Conservation (phyloP, 306 rosid genomes). For the Prunus kanzakura region DNA sequence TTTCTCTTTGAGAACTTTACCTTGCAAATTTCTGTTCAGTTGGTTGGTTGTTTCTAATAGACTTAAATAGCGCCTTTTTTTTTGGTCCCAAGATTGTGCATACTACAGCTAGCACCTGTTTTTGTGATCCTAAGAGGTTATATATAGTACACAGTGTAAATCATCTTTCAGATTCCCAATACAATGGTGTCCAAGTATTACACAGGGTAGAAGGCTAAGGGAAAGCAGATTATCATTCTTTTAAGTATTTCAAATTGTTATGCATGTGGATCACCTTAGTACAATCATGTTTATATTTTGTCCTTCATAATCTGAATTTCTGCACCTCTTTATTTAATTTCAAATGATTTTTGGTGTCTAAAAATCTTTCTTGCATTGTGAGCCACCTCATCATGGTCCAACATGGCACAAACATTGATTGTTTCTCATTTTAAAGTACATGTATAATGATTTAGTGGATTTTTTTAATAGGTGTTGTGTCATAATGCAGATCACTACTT, state of each 20-base stretch:
- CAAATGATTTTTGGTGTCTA: too few species aligned
- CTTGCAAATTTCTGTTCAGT: neutral
- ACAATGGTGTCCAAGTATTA: neutral
- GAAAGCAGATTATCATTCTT: neutral
- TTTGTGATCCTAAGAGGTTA: neutral
- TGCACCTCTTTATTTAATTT: too few species aligned
- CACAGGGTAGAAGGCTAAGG: neutral
- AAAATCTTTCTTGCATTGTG: neutral
- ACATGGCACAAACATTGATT: neutral
- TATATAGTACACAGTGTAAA: neutral
- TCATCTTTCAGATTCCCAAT: neutral
- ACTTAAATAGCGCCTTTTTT: too few species aligned
- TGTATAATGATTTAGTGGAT: neutral
- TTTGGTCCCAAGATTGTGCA: too few species aligned
- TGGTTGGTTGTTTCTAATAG: neutral
- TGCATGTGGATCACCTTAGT: neutral
- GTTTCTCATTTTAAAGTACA: neutral
- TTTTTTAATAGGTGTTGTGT: neutral
- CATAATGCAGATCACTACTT: slow-evolving; percentile 7
- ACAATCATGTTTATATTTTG: neutral
- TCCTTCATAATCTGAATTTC: neutral
- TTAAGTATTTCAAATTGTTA: too few species aligned
- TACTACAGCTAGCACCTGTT: too few species aligned
- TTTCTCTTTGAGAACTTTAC: neutral
- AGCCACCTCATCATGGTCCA: neutral